Conservation (phyloP, 768 basidiomycete species). For the Fomitopsis pulvina region DNA sequence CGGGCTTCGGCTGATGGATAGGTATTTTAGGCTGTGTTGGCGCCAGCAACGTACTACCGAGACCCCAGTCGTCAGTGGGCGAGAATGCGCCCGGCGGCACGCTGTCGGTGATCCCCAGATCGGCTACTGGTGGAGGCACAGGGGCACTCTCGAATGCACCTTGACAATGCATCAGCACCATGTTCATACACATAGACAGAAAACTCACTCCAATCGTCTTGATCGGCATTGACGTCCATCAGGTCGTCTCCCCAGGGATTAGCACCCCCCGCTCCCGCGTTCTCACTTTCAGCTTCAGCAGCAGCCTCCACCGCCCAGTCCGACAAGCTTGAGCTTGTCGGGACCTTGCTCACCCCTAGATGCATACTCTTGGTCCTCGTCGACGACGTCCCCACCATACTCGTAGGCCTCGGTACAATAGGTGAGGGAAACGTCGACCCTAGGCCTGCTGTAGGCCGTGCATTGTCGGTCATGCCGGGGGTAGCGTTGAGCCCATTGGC, state of each 20-base stretch:
- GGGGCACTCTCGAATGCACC: slow-evolving; percentile 29
- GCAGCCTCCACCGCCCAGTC: slow-evolving; percentile 54
- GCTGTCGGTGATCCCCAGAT: background rate
- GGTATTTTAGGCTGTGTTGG: background rate
- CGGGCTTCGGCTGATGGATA: background rate
- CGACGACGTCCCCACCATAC: slow-evolving; percentile 18
- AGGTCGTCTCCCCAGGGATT: slow-evolving; percentile 75
- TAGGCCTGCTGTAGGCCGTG: background rate
- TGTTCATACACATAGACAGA: background rate
- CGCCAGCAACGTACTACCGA: background rate
- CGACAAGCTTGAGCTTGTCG: slow-evolving; percentile 26
- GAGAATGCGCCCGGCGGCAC: background rate
- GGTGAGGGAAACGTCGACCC: slow-evolving; percentile 19
- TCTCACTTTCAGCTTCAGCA: slow-evolving; percentile 33
- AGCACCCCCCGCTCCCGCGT: slow-evolving; percentile 18
- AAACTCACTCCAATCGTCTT: slow-evolving; percentile 87
- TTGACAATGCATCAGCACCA: slow-evolving; percentile 1
- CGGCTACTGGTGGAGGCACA: slow-evolving; percentile 4
- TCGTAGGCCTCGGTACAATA: slow-evolving; percentile 8
- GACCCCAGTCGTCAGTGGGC: background rate
- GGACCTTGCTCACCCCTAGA: slow-evolving; percentile 52
- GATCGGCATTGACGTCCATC: slow-evolving; percentile 91
- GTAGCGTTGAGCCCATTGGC: background rate
- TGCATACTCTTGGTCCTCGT: slow-evolving; percentile 55
- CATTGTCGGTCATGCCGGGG: background rate